Evolutionary conservation across 2,329 filamentous ascomycete species (phyloP), one percentile per base, ranked within the genome.

Genomic region (Fusarium phyllophilum): DNA sequence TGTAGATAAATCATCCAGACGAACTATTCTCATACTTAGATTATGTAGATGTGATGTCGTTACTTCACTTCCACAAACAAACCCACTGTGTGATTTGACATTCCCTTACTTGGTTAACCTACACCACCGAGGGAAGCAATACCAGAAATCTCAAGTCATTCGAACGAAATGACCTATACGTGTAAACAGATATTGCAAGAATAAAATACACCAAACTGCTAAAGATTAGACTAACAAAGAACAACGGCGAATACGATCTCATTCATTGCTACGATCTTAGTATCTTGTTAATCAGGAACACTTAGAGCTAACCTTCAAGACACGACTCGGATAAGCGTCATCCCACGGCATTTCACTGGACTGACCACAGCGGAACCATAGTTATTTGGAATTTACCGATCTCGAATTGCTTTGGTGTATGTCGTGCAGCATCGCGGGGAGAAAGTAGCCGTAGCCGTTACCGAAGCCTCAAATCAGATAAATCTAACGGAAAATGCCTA

Each of bases 401-500:
- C 17, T 26, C 5, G 0, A 26, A 26, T 6, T 1, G 31, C 13
- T 11, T 15, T 15, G 6, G 6, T 17, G 34, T 15, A 66, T 54
- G 31, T 34, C 36, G 18, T 68, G 46, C 55, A 67, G 62, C 14
- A 36, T 29, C n/a, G 24, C 6, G 10, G 7, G 14, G 29, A 26
- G 15, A 38, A 26, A 20, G 22, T 33, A n/a, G 8, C 33, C 38
- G n/a, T 26, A 42, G 9, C 24, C 15, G 1, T 20, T 20, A n/a
- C 64, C 38, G 4, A 45, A 26, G 9, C 13, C 34, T 62, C 52
- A 34, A 39, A 18, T 11, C 29, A 8, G 5, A 9, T 3, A 1
- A 51, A 38, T 4, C 12, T 6, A 10, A n/a, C 59, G 66, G 67
- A 70, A 69, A 70, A 70, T 45, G 11, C 20, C 6, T 52, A 31